Base-by-base conservation (phyloP, 495 filamentous ascomycete species). In the Margaritispora aquatica region DNA sequence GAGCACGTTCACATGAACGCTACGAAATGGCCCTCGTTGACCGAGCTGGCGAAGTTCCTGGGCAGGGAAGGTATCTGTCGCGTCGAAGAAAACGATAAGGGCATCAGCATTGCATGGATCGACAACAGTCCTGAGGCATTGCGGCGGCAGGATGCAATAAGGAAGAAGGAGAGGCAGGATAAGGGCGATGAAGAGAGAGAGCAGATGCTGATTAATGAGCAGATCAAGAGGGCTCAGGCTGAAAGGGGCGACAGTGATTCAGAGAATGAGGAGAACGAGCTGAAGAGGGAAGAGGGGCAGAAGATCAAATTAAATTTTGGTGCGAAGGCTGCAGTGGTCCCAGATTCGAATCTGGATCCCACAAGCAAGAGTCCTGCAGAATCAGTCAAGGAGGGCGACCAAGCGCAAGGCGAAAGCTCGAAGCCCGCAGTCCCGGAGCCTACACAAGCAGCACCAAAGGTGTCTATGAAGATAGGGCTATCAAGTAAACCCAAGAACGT, bases 1-100 rank as follows among this genome's bases (percentile, higher is more conserved):
- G 83, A 92, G 69, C 95, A 97, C 68, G 77, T 91, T 15, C 95
- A 97, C 68, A 88, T 97, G 86, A 97, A 96, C 72, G 79, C 91
- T 38, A 97, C 94, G 2, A 82, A 84, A 63, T 97, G 91, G 91
- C 81, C 85, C 58, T 76, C 78, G 34, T 74, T 99, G 56, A 90
- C 90, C 2, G 90, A 97, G 62, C 97, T 96, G 75, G 89, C 85
- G 2, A 92, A 94, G 63, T 74, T 87, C 63, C 72, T 99, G 9
- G 90, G 90, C 1, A 73, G 88, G 24, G 90, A 96, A 68, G 88
- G 92, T 0, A 82, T 96, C 29, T 92, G 88, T 68, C 76, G 85
- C 22, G 90, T 97, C 0, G 88, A 95, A 62, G 94, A 98, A 65
- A 88, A 85, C 47, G 92, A 95, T 48, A 92, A 95, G 66, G 90